Evolutionary conservation across 139 green algal genomes (phyloP).

Genomic region (Tetraselmis chui): DNA sequence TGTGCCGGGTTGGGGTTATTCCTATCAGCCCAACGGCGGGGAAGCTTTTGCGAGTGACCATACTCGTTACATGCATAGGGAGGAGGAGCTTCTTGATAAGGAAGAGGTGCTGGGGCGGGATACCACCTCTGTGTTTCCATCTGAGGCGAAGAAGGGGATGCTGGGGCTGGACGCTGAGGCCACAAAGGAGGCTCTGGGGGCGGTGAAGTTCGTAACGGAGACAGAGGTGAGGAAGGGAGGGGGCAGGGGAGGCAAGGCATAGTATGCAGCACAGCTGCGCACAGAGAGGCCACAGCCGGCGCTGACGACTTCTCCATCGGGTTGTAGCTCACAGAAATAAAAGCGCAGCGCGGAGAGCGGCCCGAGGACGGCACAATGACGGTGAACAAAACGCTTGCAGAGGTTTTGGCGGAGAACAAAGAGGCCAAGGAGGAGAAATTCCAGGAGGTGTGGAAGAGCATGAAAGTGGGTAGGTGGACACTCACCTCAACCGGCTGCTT

Average conservation of each 20-base stretch:
- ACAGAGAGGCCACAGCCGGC: background rate
- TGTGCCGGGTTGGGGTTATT: no score
- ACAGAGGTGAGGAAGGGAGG: constrained; percentile 39
- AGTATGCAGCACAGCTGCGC: background rate
- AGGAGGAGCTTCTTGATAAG: constrained; percentile 53
- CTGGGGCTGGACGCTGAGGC: constrained; percentile 17
- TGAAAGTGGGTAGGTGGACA: constrained; percentile 53
- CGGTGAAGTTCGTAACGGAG: constrained; percentile 62
- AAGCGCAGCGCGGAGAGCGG: constrained; percentile 26
- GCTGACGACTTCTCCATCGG: background rate
- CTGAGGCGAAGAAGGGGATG: constrained; percentile 16
- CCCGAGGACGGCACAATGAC: constrained; percentile 45
- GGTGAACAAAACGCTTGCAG: constrained; percentile 54
- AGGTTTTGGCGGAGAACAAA: constrained; percentile 64
- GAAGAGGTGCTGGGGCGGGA: constrained; percentile 63
- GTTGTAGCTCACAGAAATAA: constrained; percentile 51
- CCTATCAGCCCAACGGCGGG: no score
- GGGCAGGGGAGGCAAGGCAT: background rate
- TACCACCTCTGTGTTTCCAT: constrained; percentile 59
- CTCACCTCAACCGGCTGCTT: background rate
- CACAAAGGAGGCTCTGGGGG: constrained; percentile 44
- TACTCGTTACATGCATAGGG: constrained; percentile 41
- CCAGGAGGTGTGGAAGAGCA: constrained; percentile 63
- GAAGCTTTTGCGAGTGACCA: no score
- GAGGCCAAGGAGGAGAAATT: constrained; percentile 69